These are phyloP conservation scores for Oryza officinalis DNA, from an alignment of 176 grass and related monocot genomes.

Conservation along the genomic window DNA sequence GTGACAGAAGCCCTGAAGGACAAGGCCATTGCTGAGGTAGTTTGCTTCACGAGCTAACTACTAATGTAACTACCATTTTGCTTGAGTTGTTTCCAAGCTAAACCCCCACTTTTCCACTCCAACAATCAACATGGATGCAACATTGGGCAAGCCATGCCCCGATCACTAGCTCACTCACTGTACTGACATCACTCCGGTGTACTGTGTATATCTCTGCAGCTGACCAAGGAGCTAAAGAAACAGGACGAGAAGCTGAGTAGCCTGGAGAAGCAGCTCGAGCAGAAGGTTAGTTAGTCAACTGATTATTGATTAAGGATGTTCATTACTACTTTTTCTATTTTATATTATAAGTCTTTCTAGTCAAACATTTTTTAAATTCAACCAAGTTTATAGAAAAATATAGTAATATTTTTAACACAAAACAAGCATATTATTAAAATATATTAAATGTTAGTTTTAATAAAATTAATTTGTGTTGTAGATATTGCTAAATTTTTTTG, in stretches of 20 bases:
- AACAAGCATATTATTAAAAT: no score
- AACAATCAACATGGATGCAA: conserved; percentile 12
- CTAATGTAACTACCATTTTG: neutral
- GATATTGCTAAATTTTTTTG: no score
- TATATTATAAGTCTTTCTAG: no score
- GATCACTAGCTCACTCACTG: neutral
- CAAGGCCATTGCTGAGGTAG: conserved; percentile 80
- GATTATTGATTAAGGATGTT: neutral
- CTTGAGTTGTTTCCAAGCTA: conserved; percentile 35
- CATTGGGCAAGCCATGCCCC: neutral
- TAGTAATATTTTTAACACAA: no score
- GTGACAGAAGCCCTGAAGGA: conserved; percentile 75
- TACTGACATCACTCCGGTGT: neutral
- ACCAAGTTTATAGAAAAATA: no score
- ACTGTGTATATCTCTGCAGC: conserved; percentile 37
- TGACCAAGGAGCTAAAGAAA: conserved; percentile 80
- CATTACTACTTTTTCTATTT: no score
- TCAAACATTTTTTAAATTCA: no score
- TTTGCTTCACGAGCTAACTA: conserved; percentile 26
- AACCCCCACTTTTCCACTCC: conserved; percentile 2
- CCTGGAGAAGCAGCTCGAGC: conserved; percentile 74
- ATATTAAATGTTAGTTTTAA: no score
- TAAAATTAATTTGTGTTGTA: no score
- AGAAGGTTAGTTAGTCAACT: conserved; percentile 52
- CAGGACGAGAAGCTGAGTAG: conserved; percentile 70